phyloP scores from a whole-genome alignment of 345 rosid genomes.

The Ailanthus altissimus region DNA sequence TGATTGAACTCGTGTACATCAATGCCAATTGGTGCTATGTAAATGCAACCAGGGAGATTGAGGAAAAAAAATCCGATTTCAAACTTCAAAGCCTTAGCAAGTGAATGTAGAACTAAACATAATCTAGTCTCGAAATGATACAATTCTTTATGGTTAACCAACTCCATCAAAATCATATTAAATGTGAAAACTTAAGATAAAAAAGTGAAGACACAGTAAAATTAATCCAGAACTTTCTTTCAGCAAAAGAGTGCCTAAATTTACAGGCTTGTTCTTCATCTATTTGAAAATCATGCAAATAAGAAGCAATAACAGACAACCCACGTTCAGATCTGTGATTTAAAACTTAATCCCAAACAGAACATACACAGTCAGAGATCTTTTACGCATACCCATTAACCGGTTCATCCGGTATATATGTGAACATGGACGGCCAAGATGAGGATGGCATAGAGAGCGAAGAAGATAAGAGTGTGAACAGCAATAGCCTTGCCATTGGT shows the following conservation, averaged over 20 bases:
- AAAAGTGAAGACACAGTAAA: not conserved
- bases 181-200: not conserved
- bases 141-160: not conserved
- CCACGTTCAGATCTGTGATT: slow-evolving; percentile 11
- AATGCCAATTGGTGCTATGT: not conserved
- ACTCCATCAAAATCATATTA: not conserved
- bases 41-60: not conserved
- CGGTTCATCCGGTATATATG: slow-evolving; percentile 73
- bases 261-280: not conserved
- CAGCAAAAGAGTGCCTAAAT: not conserved
- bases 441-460: slow-evolving; percentile 71
- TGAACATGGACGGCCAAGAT: slow-evolving; percentile 77
- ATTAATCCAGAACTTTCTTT: not conserved
- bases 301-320: not conserved
- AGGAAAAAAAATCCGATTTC: no score
- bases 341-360: not conserved
- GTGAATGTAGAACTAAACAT: not conserved
- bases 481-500: slow-evolving; percentile 93
- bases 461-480: slow-evolving; percentile 83
- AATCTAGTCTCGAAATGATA: not conserved
- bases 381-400: slow-evolving; percentile 4
- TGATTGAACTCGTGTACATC: not conserved
- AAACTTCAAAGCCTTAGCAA: not conserved
- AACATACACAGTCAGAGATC: slow-evolving; percentile 17
- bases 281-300: not conserved